These are phyloP conservation scores for Lactifluus volemus DNA, from an alignment of 768 basidiomycete genomes.

Conservation along the genomic window DNA sequence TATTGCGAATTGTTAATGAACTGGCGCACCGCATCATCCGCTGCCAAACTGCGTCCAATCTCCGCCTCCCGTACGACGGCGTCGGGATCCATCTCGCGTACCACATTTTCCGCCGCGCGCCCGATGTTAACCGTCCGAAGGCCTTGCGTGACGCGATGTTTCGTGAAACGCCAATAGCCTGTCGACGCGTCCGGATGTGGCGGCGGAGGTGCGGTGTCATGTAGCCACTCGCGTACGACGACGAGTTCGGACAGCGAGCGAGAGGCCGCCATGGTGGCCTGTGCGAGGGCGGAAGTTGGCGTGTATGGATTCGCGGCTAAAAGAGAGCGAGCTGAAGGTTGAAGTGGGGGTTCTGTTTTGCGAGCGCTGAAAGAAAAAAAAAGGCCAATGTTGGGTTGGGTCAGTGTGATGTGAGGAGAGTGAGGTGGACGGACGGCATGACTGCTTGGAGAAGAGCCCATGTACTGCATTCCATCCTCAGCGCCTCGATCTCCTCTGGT, in stretches of 20 bases:
- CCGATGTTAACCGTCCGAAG: slow-evolving; percentile 31
- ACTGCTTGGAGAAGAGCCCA: slow-evolving; percentile 76
- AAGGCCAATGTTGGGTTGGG: not conserved
- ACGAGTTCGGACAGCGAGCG: slow-evolving; percentile 66
- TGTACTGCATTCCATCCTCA: slow-evolving; percentile 70
- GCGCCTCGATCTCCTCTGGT: slow-evolving; percentile 48
- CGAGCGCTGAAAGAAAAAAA: slow-evolving; percentile 41
- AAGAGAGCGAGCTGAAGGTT: slow-evolving; percentile 44
- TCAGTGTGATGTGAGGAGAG: not conserved
- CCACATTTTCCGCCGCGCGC: slow-evolving; percentile 8
- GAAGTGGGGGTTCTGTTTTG: slow-evolving; percentile 46
- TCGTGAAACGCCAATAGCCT: slow-evolving; percentile 17
- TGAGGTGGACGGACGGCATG: slow-evolving; percentile 49
- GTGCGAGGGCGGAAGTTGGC: slow-evolving; percentile 65
- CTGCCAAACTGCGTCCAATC: slow-evolving; percentile 39
- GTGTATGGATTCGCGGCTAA: slow-evolving; percentile 73
- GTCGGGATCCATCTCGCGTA: slow-evolving; percentile 49
- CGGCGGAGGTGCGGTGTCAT: slow-evolving; percentile 49
- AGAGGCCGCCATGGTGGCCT: slow-evolving; percentile 60
- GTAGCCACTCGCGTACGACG: slow-evolving; percentile 83
- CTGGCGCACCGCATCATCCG: slow-evolving; percentile 66
- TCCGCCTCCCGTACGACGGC: slow-evolving; percentile 31
- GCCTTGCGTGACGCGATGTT: slow-evolving; percentile 9
- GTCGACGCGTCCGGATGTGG: slow-evolving; percentile 15
- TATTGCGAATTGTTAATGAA: too few species aligned